Conservation (phyloP, 331 rosid species). For the Rhamnella rubrinervis region DNA sequence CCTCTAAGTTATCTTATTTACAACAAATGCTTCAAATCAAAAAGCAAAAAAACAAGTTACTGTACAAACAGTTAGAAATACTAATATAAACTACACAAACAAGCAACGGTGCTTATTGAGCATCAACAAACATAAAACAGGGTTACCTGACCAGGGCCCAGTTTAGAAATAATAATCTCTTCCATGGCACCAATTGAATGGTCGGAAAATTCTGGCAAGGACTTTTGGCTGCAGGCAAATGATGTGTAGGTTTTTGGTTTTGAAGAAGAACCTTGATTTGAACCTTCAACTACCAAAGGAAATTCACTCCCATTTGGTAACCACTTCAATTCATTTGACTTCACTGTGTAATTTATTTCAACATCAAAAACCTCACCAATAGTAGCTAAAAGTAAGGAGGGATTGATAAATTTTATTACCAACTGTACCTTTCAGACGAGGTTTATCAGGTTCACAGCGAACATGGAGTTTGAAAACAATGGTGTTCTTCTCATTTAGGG, state of each 20-base stretch:
- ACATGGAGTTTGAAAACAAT: constrained; percentile 81
- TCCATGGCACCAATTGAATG: constrained; percentile 44
- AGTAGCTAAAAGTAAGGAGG: neutral
- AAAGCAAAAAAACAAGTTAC: neutral
- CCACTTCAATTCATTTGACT: constrained; percentile 68
- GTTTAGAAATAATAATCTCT: constrained; percentile 73
- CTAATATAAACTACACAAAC: neutral
- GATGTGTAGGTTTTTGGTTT: constrained; percentile 76
- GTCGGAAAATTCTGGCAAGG: constrained; percentile 59
- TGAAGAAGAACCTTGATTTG: constrained; percentile 40
- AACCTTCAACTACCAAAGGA: constrained; percentile 43
- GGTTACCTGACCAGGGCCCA: constrained; percentile 87
- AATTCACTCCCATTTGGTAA: constrained; percentile 80
- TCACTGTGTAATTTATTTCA: constrained; percentile 56
- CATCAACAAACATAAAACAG: neutral
- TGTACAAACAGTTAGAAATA: neutral
- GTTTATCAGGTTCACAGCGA: constrained; percentile 39
- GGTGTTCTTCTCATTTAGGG: constrained; percentile 76
- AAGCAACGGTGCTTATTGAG: neutral
- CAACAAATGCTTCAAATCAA: neutral
- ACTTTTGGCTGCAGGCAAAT: constrained; percentile 71
- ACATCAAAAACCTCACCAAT: constrained; percentile 10
- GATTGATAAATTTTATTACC: neutral
- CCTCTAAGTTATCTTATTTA: neutral
- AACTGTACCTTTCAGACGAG: constrained; percentile 59